phyloP scores from a whole-genome alignment of 768 basidiomycete species.

The Russula griseocarnosa region DNA sequence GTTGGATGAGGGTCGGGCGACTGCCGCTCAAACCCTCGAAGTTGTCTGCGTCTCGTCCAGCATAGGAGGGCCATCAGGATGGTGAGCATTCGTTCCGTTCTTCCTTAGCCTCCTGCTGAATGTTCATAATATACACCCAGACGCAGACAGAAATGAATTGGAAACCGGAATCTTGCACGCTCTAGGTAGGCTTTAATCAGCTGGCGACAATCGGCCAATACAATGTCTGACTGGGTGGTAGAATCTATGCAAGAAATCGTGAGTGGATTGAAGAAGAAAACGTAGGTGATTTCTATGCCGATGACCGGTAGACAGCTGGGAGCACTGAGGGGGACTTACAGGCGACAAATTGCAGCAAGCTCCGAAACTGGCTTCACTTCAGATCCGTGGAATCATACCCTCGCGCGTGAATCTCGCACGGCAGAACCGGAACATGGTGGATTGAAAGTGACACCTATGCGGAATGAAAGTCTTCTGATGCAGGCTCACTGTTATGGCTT shows the following conservation, averaged over 20 bases:
- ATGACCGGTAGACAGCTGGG: too few species aligned
- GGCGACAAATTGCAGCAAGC: neutral
- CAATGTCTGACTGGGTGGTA: too few species aligned
- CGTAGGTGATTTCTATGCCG: too few species aligned
- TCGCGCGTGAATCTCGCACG: neutral
- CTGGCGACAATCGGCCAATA: too few species aligned
- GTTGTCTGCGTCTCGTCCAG: slow-evolving; percentile 1
- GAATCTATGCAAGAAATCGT: too few species aligned
- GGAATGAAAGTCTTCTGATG: neutral
- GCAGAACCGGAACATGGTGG: slow-evolving; percentile 2
- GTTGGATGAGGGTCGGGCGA: slow-evolving; percentile 1
- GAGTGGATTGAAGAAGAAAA: too few species aligned
- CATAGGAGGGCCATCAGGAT: neutral
- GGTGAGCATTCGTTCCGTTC: neutral
- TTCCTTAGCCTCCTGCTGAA: too few species aligned
- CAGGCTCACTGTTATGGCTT: slow-evolving; percentile 6
- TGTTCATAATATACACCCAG: too few species aligned
- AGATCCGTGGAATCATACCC: slow-evolving; percentile 4
- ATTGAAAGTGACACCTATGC: neutral
- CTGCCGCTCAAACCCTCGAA: slow-evolving; percentile 4
- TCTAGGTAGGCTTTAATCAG: too few species aligned
- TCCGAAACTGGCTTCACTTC: slow-evolving; percentile 9
- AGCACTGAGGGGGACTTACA: neutral
- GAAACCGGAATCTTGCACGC: too few species aligned
- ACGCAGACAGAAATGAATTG: too few species aligned